Evolutionary conservation across 2,329 filamentous ascomycete species (phyloP).

Genomic region (Chaetomiaceae sp.): DNA sequence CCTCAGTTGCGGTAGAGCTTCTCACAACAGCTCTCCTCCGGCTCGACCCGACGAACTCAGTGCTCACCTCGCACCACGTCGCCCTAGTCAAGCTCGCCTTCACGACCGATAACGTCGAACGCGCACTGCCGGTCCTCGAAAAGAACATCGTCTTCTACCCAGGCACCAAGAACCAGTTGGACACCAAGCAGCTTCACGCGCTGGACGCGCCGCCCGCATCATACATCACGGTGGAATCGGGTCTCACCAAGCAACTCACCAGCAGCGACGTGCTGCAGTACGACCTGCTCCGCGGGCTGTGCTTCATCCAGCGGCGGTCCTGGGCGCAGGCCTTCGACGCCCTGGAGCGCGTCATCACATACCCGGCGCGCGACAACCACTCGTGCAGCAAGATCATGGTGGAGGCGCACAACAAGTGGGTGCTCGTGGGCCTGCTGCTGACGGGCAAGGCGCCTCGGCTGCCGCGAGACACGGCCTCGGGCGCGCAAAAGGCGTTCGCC

Average conservation of each 20-base stretch:
- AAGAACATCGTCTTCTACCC: slow-evolving; percentile 65
- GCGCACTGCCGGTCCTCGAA: slow-evolving; percentile 58
- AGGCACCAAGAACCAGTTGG: slow-evolving; percentile 35
- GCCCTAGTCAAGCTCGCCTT: slow-evolving; percentile 56
- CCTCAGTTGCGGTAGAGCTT: slow-evolving; percentile 42
- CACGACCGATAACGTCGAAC: slow-evolving; percentile 47
- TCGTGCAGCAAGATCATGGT: slow-evolving; percentile 70
- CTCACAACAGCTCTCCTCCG: slow-evolving; percentile 54
- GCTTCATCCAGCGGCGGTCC: slow-evolving; percentile 56
- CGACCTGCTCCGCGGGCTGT: slow-evolving; percentile 59
- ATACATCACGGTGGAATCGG: slow-evolving; percentile 57
- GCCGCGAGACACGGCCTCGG: slow-evolving; percentile 52
- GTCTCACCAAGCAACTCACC: slow-evolving; percentile 53
- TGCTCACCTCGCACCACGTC: slow-evolving; percentile 63
- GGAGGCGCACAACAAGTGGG: slow-evolving; percentile 89
- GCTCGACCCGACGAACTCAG: slow-evolving; percentile 61
- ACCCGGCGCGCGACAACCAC: slow-evolving; percentile 58
- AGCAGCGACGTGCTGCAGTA: slow-evolving; percentile 59
- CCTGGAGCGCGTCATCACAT: slow-evolving; percentile 61
- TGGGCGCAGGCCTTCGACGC: slow-evolving; percentile 61
- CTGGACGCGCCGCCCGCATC: slow-evolving; percentile 41
- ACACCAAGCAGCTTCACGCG: slow-evolving; percentile 43
- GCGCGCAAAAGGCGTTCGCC: slow-evolving; percentile 53
- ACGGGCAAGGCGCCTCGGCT: slow-evolving; percentile 55
- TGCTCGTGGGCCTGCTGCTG: slow-evolving; percentile 69